Evolutionary conservation across 2,329 filamentous ascomycete genomes (phyloP), one percentile per base, ranked within the genome.

Genomic region (Stagonosporopsis tanaceti): DNA sequence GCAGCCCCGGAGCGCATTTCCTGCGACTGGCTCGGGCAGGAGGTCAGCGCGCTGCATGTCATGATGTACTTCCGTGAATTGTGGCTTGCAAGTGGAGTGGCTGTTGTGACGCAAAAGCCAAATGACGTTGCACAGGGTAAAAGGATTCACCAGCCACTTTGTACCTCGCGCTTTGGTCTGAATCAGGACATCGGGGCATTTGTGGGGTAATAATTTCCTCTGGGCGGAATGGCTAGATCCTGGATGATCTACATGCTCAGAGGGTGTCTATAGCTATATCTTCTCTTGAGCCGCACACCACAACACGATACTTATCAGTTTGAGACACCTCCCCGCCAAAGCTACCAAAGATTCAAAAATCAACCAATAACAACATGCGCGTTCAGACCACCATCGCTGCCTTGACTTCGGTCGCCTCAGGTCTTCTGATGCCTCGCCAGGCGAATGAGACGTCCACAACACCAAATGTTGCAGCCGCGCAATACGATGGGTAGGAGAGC

Each of bases 401-500:
- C 6, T 45, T 68, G 35, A 53, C 64, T 25, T 64, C 64, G 20
- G 63, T 61, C 38, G 63, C 60, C 0, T 62, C 61, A 14, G 62
- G 61, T 42, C 28, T 67, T 22, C 30, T 64, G 20, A 45, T 58
- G 30, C 54, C 63, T 6, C 60, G 64, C 30, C 47, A 60, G 37
- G 56, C 54, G 1, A 65, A 61, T 9, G 54, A 64, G 6, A 66
- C 53, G 6, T 44, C 50, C 1, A 32, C 47, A 12, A 46, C 57
- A 2, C 63, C 60, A 6, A 64, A 60, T 27, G 63, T 70, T 27
- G 59, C 54, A 22, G 64, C 63, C 4, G 63, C 67, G 22, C 64
- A 70, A 50, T 70, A 66, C 22, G 67, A 70, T 2, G 67, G 67
- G 54, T 61, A n/a, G 9, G 47, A 30, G 8, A 50, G 14, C 11